Evolutionary conservation across 1,139 yeast species (phyloP).

Genomic region (Meyerozyma elateridarum): DNA sequence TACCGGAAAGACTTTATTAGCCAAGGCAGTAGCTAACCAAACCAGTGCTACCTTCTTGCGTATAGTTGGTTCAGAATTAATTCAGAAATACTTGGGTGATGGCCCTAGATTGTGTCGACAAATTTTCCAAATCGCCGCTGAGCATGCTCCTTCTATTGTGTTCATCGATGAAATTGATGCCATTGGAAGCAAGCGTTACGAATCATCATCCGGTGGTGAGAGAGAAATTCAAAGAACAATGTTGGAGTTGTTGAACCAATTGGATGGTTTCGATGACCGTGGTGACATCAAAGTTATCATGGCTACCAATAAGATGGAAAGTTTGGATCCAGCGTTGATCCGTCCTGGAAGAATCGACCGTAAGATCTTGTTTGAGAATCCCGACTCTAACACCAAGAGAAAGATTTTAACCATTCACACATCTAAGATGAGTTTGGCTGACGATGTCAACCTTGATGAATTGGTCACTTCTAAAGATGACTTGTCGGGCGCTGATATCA

Average conservation of each 20-base stretch:
- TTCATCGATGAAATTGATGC: slow-evolving; percentile 99
- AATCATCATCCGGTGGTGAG: slow-evolving; percentile 95
- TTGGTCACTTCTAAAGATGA: slow-evolving; percentile 92
- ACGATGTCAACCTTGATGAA: slow-evolving; percentile 86
- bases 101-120: slow-evolving; percentile 96
- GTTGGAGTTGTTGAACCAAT: slow-evolving; percentile 93
- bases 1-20: slow-evolving; percentile 94
- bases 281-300: slow-evolving; percentile 98
- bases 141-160: slow-evolving; percentile 95
- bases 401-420: slow-evolving; percentile 93
- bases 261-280: slow-evolving; percentile 97
- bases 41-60: slow-evolving; percentile 95
- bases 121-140: slow-evolving; percentile 94
- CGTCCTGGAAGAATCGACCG: slow-evolving; percentile 99
- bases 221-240: slow-evolving; percentile 97
- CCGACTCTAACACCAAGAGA: slow-evolving; percentile 88
- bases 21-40: slow-evolving; percentile 98
- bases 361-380: slow-evolving; percentile 93
- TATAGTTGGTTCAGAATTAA: slow-evolving; percentile 94
- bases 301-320: slow-evolving; percentile 97
- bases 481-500: slow-evolving; percentile 95
- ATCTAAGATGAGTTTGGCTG: slow-evolving; percentile 85
- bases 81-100: slow-evolving; percentile 96
- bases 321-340: slow-evolving; percentile 93
- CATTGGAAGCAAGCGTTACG: slow-evolving; percentile 95